phyloP scores from a whole-genome alignment of 169 alveolate genomes.

The Plasmodium inui region DNA sequence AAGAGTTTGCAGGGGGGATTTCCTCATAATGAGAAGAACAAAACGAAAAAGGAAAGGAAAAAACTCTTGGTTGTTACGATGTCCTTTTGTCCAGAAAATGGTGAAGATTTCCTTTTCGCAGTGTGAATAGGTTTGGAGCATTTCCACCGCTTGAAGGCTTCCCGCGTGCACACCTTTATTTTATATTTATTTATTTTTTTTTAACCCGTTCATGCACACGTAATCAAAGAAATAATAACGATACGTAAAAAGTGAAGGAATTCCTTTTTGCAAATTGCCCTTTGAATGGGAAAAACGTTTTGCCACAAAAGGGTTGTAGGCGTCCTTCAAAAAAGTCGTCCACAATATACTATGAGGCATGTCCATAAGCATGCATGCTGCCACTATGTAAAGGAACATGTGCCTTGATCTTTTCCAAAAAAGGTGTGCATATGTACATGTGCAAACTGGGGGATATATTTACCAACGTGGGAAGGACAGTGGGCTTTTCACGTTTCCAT shows the following conservation, averaged over 20 bases:
- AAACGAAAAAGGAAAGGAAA: neutral
- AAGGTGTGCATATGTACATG: neutral
- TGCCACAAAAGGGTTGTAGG: neutral
- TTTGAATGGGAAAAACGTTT: neutral
- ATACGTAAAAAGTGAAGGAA: neutral
- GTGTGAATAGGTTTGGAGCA: neutral
- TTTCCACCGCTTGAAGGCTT: neutral
- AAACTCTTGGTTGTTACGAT: neutral
- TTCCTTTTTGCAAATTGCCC: neutral
- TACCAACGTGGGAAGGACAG: neutral
- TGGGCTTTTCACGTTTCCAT: neutral
- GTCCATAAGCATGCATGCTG: neutral
- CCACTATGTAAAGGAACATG: neutral
- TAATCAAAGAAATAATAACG: neutral
- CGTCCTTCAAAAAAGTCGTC: neutral
- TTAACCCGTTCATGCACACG: neutral
- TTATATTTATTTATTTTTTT: neutral
- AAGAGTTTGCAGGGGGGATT: neutral
- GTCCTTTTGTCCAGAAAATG: neutral
- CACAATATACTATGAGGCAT: neutral
- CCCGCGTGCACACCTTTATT: neutral
- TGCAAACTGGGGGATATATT: neutral
- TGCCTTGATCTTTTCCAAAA: neutral
- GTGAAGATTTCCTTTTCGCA: neutral
- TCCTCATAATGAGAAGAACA: neutral